These are phyloP conservation scores for Dimargaris cristalligena DNA, from an alignment of 192 early-diverging fungal genomes.

Conservation along the genomic window DNA sequence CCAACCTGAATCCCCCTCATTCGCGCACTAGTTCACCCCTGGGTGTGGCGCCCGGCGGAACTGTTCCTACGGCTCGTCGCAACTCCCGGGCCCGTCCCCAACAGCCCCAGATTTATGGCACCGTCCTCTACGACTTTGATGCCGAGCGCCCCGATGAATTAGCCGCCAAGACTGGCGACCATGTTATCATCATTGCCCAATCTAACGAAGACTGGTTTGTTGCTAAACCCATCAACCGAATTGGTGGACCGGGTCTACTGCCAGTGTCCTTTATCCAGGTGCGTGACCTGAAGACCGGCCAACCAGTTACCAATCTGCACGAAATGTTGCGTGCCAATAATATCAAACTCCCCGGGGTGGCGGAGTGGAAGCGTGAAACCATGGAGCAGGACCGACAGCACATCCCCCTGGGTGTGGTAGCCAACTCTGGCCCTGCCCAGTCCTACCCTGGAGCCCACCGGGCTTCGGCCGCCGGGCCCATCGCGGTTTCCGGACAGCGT, in stretches of 20 bases:
- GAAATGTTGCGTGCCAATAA: conserved; percentile 29
- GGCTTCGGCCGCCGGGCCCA: neutral
- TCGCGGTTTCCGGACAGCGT: conserved; percentile 10
- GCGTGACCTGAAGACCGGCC: conserved; percentile 46
- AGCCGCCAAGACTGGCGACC: conserved; percentile 47
- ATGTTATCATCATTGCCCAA: conserved; percentile 59
- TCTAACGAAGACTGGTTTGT: conserved; percentile 67
- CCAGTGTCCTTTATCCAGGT: conserved; percentile 61
- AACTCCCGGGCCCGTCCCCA: conserved; percentile 11
- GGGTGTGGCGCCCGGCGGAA: too few species aligned
- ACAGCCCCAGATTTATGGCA: conserved; percentile 38
- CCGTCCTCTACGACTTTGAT: conserved; percentile 55
- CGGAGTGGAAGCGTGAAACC: conserved; percentile 37
- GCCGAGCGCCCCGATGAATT: conserved; percentile 58
- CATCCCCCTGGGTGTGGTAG: conserved; percentile 9
- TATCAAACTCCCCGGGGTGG: conserved; percentile 27
- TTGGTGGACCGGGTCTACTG: conserved; percentile 51
- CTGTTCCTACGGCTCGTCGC: conserved; percentile 8
- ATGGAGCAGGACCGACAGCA: conserved; percentile 39
- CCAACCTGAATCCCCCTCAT: neutral
- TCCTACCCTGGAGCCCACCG: too few species aligned
- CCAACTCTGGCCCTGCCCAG: conserved; percentile 21
- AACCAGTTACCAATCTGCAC: conserved; percentile 40
- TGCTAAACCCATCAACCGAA: conserved; percentile 44
- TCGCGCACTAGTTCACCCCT: conserved; percentile 7